Percentiles rank a stretch among this genome's conserved stretches.
Conservation (phyloP, 2,329 filamentous ascomycete species). For the Metarhizium anisopliae region DNA sequence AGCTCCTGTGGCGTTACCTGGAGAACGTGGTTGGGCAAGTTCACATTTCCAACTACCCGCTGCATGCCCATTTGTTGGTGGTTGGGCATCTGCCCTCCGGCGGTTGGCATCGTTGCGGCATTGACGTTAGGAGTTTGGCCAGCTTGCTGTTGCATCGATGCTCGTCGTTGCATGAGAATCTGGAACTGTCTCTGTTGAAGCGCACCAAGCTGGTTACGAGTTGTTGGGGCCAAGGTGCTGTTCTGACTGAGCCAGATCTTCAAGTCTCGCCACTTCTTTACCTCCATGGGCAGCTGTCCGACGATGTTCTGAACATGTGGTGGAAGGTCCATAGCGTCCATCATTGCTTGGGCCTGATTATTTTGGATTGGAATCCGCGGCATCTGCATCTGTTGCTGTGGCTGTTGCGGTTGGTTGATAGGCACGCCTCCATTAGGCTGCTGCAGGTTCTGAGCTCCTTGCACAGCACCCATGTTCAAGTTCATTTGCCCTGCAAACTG, state of each 20-base stretch:
- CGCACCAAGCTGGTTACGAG: slow-evolving; percentile 22
- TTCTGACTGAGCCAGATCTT: slow-evolving; percentile 32
- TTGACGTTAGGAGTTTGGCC: slow-evolving; percentile 21
- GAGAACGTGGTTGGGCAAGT: slow-evolving; percentile 19
- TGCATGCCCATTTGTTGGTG: slow-evolving; percentile 17
- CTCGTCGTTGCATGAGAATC: slow-evolving; percentile 20
- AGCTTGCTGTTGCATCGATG: slow-evolving; percentile 17
- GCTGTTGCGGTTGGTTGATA: slow-evolving; percentile 17
- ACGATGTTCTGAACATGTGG: slow-evolving; percentile 22
- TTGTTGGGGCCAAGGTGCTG: slow-evolving; percentile 20
- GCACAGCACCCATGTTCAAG: slow-evolving; percentile 19
- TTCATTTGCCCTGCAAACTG: slow-evolving; percentile 25
- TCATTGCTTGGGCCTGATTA: slow-evolving; percentile 28
- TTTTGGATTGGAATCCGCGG: slow-evolving; percentile 17
- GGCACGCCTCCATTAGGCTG: slow-evolving; percentile 18
- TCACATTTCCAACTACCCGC: slow-evolving; percentile 14
- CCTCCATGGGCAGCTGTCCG: slow-evolving; percentile 27
- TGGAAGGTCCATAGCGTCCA: slow-evolving; percentile 41
- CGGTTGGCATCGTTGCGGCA: slow-evolving; percentile 11
- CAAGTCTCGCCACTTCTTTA: slow-evolving; percentile 41
- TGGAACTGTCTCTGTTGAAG: slow-evolving; percentile 33
- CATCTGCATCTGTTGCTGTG: slow-evolving; percentile 18
- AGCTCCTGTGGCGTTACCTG: slow-evolving; percentile 26
- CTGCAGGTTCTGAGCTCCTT: slow-evolving; percentile 21
- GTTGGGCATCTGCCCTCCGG: slow-evolving; percentile 17